phyloP scores from a whole-genome alignment of 2,329 filamentous ascomycete genomes.

The Ceratocystis variospora region DNA sequence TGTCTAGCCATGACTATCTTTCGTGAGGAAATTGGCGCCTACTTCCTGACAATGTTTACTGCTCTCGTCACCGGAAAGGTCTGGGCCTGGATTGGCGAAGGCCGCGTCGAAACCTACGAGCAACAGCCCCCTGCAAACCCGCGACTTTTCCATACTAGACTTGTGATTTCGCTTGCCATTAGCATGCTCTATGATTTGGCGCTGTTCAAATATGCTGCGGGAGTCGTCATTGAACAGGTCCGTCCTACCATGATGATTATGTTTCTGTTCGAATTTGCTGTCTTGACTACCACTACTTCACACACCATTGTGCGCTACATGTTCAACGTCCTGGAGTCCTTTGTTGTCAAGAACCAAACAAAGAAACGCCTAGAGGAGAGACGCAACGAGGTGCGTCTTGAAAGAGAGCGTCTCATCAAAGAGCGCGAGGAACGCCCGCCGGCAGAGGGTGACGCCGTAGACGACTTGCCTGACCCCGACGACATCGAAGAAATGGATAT shows the following conservation, averaged over 20 bases:
- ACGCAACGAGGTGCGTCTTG: conserved; percentile 51
- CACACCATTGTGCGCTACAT: conserved; percentile 69
- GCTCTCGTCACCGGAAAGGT: conserved; percentile 85
- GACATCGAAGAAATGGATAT: conserved; percentile 87
- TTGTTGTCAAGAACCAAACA: conserved; percentile 62
- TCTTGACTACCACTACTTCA: conserved; percentile 64
- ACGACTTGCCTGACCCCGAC: conserved; percentile 45
- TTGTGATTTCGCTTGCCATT: conserved; percentile 63
- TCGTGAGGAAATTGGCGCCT: conserved; percentile 81
- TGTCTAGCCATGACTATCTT: conserved; percentile 98
- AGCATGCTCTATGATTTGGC: conserved; percentile 67
- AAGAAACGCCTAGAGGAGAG: conserved; percentile 52
- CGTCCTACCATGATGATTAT: conserved; percentile 99
- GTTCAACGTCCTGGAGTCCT: conserved; percentile 63
- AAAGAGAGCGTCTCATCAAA: conserved; percentile 39
- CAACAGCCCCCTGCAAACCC: conserved; percentile 89
- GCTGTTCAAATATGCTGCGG: conserved; percentile 69
- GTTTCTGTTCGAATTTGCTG: conserved; percentile 96
- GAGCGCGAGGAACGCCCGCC: conserved; percentile 36
- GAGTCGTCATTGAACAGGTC: conserved; percentile 71
- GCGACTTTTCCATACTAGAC: conserved; percentile 68
- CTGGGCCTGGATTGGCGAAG: conserved; percentile 97
- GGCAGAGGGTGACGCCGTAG: conserved; percentile 27
- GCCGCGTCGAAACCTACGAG: conserved; percentile 83
- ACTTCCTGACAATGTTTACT: conserved; percentile 95